These are phyloP conservation scores for Xylaria scruposa DNA, from an alignment of 495 filamentous ascomycete genomes.

Conservation along the genomic window DNA sequence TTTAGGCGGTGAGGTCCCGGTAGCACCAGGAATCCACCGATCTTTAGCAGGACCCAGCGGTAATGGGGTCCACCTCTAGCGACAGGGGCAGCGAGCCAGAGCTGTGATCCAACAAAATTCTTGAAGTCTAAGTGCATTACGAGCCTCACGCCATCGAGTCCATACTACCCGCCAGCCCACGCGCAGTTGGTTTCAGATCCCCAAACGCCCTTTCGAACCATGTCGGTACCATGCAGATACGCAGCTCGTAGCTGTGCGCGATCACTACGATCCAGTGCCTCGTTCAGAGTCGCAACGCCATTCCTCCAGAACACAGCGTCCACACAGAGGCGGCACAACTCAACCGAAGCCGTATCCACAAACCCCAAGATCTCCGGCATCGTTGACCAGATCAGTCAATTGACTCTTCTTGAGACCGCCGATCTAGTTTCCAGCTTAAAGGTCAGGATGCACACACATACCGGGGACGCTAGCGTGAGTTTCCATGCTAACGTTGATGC, in stretches of 20 bases:
- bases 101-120: slow-evolving; percentile 40
- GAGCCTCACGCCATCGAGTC: slow-evolving; percentile 27
- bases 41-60: background rate
- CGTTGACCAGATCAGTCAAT: slow-evolving; percentile 97
- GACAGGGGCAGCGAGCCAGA: slow-evolving; percentile 30
- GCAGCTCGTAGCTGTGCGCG: slow-evolving; percentile 66
- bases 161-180: slow-evolving; percentile 29
- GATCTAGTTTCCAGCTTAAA: slow-evolving; percentile 92
- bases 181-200: slow-evolving; percentile 29
- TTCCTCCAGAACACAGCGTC: slow-evolving; percentile 46
- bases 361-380: slow-evolving; percentile 91
- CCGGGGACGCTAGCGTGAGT: background rate
- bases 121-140: slow-evolving; percentile 30
- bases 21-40: slow-evolving; percentile 14
- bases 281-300: slow-evolving; percentile 49
- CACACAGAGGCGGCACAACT: slow-evolving; percentile 68
- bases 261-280: slow-evolving; percentile 52
- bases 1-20: slow-evolving; percentile 39
- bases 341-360: slow-evolving; percentile 68
- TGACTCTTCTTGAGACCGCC: slow-evolving; percentile 96
- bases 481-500: slow-evolving; percentile 30
- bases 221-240: slow-evolving; percentile 65
- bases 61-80: slow-evolving; percentile 11
- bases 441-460: slow-evolving; percentile 50
- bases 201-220: slow-evolving; percentile 42